phyloP scores from a whole-genome alignment of 1,139 yeast genomes.

The Suhomyces yuchorum region DNA sequence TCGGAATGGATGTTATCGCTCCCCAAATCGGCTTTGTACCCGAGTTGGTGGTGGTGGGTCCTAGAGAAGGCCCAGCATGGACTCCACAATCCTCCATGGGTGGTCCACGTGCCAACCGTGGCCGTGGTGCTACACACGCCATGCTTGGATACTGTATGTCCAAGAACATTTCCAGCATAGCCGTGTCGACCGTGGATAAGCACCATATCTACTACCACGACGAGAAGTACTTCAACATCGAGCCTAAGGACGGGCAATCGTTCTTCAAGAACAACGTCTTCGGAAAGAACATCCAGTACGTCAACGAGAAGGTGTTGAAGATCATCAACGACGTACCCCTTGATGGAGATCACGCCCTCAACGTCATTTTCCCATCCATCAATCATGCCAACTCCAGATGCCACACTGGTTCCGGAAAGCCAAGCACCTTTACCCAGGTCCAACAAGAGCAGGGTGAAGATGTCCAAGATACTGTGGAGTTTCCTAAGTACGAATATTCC shows the following conservation, averaged over 20 bases:
- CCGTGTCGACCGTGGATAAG: conserved; percentile 32
- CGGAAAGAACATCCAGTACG: conserved; percentile 28
- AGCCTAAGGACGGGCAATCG: conserved; percentile 13
- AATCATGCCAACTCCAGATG: conserved; percentile 32
- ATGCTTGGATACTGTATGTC: conserved; percentile 17
- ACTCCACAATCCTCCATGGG: conserved; percentile 13
- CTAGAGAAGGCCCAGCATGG: conserved; percentile 34
- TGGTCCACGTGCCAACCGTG: conserved; percentile 8
- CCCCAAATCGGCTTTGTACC: conserved; percentile 37
- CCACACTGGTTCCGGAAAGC: conserved; percentile 15
- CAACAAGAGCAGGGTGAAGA: conserved; percentile 7
- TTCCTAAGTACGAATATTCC: conserved; percentile 7
- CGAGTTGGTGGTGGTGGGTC: conserved; percentile 45
- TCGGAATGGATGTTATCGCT: conserved; percentile 37
- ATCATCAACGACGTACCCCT: conserved; percentile 11
- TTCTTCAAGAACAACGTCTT: conserved; percentile 27
- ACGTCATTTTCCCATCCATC: conserved; percentile 37
- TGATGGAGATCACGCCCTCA: conserved; percentile 19
- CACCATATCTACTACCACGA: conserved; percentile 38
- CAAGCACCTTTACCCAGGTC: conserved; percentile 4
- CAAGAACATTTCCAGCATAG: conserved; percentile 32
- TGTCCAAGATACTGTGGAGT: conserved; percentile 3
- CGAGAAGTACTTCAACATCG: conserved; percentile 27
- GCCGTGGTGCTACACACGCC: conserved; percentile 11
- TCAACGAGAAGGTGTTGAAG: conserved; percentile 27